Conservation (phyloP, 2,329 filamentous ascomycete genomes). For the Trichoderma harzianum region DNA sequence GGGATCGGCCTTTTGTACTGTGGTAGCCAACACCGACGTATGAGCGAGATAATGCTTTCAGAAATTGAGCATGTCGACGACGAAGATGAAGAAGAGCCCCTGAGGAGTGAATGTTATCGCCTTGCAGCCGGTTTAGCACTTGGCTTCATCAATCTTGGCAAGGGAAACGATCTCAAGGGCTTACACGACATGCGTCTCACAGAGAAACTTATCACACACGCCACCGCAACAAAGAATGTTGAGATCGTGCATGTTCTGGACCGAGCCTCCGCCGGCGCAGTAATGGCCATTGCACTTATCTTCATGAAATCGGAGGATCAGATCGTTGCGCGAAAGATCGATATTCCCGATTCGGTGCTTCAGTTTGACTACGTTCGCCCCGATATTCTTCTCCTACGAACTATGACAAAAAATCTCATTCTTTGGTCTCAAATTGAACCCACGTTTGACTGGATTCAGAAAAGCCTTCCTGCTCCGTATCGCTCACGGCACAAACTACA, state of each 20-base stretch:
- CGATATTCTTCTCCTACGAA: constrained; percentile 86
- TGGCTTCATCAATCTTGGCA: constrained; percentile 90
- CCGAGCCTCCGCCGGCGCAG: constrained; percentile 87
- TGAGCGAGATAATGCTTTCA: constrained; percentile 98
- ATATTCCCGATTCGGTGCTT: constrained; percentile 82
- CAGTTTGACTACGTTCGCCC: constrained; percentile 96
- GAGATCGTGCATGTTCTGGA: constrained; percentile 91
- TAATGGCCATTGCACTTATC: constrained; percentile 83
- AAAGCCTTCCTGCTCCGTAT: constrained; percentile 70
- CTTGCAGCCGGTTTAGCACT: constrained; percentile 90
- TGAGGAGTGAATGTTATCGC: constrained; percentile 94
- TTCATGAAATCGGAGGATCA: constrained; percentile 96
- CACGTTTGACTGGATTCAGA: constrained; percentile 69
- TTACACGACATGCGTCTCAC: constrained; percentile 92
- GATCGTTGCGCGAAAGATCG: constrained; percentile 83
- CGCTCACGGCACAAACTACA: constrained; percentile 59
- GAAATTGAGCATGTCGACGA: constrained; percentile 85
- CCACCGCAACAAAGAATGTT: constrained; percentile 85
- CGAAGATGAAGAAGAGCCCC: constrained; percentile 76
- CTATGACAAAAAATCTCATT: constrained; percentile 84
- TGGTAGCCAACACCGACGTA: constrained; percentile 91
- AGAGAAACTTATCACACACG: constrained; percentile 80
- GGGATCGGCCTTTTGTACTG: constrained; percentile 93
- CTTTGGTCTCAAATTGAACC: constrained; percentile 84
- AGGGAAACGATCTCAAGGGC: constrained; percentile 81